Evolutionary conservation across 148 eudicot genomes (phyloP).

Genomic region (Rhododendron ferrugineum): DNA sequence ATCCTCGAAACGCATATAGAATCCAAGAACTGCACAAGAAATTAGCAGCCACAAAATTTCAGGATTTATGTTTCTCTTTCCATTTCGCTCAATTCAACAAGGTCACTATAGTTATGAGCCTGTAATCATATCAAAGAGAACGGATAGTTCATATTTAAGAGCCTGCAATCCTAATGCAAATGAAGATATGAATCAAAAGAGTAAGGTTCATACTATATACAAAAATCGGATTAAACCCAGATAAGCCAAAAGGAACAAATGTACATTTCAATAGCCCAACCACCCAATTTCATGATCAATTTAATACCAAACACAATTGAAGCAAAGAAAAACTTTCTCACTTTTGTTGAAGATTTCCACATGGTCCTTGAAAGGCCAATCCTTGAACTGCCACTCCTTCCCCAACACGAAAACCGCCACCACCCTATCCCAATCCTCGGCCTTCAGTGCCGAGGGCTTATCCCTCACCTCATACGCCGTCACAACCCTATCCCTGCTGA

Average conservation of each 20-base stretch:
- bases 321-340: conserved; percentile 16
- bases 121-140: not conserved
- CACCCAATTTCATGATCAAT: not conserved
- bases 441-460: conserved; percentile 78
- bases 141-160: not conserved
- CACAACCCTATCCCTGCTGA: conserved; percentile 83
- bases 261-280: not conserved
- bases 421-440: conserved; percentile 95
- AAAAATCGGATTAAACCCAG: not conserved
- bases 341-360: conserved; percentile 85
- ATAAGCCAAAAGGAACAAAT: not conserved
- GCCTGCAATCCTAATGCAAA: not conserved
- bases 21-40: conserved; percentile 67
- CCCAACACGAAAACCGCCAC: conserved; percentile 91
- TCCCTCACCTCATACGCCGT: conserved; percentile 94
- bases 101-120: not conserved
- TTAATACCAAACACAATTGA: not conserved
- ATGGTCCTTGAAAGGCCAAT: conserved; percentile 92
- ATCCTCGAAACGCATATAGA: conserved; percentile 91
- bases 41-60: not conserved
- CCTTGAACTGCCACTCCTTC: conserved; percentile 96
- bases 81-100: not conserved
- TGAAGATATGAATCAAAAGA: not conserved
- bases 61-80: not conserved
- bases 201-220: not conserved